Percentiles rank a stretch among this genome's conserved stretches.
Evolutionary conservation across 441 rosid genomes (phyloP).

Genomic region (Mallotus japonicus): DNA sequence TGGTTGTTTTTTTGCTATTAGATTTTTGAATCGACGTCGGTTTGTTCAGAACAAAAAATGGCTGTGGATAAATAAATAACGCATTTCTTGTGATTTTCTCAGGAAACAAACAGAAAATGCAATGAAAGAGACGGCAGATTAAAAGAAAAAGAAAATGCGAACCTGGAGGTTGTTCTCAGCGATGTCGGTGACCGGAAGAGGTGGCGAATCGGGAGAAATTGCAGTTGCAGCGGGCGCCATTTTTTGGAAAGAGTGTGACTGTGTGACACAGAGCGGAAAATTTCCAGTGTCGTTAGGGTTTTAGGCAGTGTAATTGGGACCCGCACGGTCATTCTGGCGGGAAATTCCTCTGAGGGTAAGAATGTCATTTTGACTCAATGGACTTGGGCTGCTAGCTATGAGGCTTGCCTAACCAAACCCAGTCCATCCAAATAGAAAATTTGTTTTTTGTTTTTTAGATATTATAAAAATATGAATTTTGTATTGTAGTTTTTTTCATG

Average conservation of each 20-base stretch:
- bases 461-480: no score
- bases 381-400: background rate
- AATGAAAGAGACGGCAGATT: background rate
- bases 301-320: background rate
- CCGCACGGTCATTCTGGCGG: conserved; percentile 42
- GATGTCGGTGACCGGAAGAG: conserved; percentile 27
- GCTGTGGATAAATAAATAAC: conserved; percentile 34
- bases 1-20: conserved; percentile 33
- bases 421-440: background rate
- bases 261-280: background rate
- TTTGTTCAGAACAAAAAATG: conserved; percentile 58
- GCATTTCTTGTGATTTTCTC: conserved; percentile 6
- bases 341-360: conserved; percentile 29
- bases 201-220: conserved; percentile 33
- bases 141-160: background rate
- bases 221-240: conserved; percentile 43
- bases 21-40: conserved; percentile 37
- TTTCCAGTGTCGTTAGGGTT: conserved; percentile 22
- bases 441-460: background rate
- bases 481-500: no score
- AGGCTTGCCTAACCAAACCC: background rate
- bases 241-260: background rate
- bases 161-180: conserved; percentile 52
- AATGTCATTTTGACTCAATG: conserved; percentile 6
- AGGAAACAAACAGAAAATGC: conserved; percentile 1